Evolutionary conservation across 345 rosid genomes (phyloP).

Genomic region (Brassica carinata): DNA sequence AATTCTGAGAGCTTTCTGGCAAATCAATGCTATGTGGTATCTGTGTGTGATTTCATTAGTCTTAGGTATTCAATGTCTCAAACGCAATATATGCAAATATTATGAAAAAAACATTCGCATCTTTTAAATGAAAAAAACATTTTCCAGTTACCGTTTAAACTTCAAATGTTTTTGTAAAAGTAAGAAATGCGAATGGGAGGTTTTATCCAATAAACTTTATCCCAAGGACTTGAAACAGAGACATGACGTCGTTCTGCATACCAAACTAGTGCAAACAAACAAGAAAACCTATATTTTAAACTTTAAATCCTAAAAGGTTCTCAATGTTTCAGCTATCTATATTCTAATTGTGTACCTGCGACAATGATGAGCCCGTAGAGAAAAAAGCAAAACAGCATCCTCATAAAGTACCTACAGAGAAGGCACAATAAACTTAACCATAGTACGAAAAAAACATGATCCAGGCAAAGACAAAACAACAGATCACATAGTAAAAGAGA

Average conservation of each 20-base stretch:
- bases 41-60: neutral
- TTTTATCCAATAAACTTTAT: neutral
- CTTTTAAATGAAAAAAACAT: no score
- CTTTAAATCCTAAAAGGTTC: neutral
- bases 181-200: no score
- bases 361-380: slow-evolving; percentile 3
- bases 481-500: neutral
- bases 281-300: neutral
- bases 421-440: slow-evolving; percentile 11
- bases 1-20: neutral
- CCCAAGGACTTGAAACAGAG: neutral
- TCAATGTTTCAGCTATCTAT: neutral
- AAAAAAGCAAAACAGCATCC: slow-evolving; percentile 15
- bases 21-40: neutral
- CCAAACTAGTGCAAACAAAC: neutral
- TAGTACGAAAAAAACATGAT: neutral
- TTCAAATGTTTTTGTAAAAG: no score
- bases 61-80: neutral
- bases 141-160: no score
- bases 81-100: no score
- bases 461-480: neutral
- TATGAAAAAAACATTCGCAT: no score
- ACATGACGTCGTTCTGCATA: neutral
- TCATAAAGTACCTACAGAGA: slow-evolving; percentile 15
- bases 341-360: neutral